A percentile compares a stretch with the other conserved stretches of the same genome.
phyloP scores from a whole-genome alignment of 768 basidiomycete genomes.

The Calvatia gigantea region DNA sequence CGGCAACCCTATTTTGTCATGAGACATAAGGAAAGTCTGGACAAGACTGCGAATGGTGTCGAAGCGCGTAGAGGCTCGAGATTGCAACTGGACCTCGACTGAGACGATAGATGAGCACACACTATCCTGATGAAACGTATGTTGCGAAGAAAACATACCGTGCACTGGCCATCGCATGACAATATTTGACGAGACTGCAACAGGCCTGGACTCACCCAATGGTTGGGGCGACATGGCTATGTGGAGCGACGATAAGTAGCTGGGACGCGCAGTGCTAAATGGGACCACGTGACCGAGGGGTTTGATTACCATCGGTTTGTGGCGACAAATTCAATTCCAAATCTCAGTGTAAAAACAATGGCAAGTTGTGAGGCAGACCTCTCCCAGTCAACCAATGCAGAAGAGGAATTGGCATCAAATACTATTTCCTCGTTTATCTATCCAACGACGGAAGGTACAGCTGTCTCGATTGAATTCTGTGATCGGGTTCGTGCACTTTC shows the following conservation, averaged over 20 bases:
- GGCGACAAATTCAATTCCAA: neutral
- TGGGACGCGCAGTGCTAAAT: slow-evolving; percentile 46
- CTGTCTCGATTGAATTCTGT: slow-evolving; percentile 88
- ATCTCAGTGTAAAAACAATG: neutral
- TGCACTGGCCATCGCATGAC: slow-evolving; percentile 60
- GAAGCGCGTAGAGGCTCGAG: slow-evolving; percentile 66
- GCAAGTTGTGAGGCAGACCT: slow-evolving; percentile 5
- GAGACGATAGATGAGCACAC: slow-evolving; percentile 4
- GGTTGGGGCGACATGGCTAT: slow-evolving; percentile 1
- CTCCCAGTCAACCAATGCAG: neutral
- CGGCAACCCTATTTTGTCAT: slow-evolving; percentile 65
- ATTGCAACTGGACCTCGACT: slow-evolving; percentile 84
- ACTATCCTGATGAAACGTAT: neutral
- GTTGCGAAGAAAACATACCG: slow-evolving; percentile 31
- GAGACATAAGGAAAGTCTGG: slow-evolving; percentile 49
- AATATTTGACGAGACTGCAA: neutral
- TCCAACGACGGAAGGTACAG: slow-evolving; percentile 43
- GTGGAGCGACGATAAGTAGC: slow-evolving; percentile 27
- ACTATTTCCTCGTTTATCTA: slow-evolving; percentile 46
- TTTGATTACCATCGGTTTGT: neutral
- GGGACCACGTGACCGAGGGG: slow-evolving; percentile 28
- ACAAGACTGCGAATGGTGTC: slow-evolving; percentile 72
- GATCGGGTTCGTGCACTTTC: slow-evolving; percentile 61
- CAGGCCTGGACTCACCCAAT: neutral
- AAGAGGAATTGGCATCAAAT: neutral